Conservation (phyloP, 164 flowering plant genomes). For the Magnolia changhungtana region DNA sequence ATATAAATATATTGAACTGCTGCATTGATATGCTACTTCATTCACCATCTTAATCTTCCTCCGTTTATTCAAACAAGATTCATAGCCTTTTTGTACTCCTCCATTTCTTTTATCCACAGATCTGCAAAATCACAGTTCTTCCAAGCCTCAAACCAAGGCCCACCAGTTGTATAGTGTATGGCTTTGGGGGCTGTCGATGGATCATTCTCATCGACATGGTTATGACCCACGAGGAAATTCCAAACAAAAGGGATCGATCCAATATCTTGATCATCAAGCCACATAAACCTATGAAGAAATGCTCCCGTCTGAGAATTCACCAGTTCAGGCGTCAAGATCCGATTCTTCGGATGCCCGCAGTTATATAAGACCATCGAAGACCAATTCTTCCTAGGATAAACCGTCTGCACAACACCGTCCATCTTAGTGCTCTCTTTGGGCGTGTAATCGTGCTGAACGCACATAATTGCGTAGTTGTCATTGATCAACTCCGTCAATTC, state of each 20-base stretch:
- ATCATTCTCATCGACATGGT: slow-evolving; percentile 63
- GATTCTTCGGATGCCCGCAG: slow-evolving; percentile 81
- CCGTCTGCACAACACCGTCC: slow-evolving; percentile 92
- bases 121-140: slow-evolving; percentile 88
- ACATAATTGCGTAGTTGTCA: slow-evolving; percentile 81
- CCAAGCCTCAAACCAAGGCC: slow-evolving; percentile 98
- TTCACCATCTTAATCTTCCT: not conserved
- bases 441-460: slow-evolving; percentile 89
- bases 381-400: slow-evolving; percentile 93
- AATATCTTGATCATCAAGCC: slow-evolving; percentile 89
- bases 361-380: slow-evolving; percentile 96
- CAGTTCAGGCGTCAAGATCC: slow-evolving; percentile 58
- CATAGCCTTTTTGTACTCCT: slow-evolving; percentile 25
- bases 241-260: slow-evolving; percentile 84
- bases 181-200: slow-evolving; percentile 64
- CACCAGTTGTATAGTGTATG: slow-evolving; percentile 87
- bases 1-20: too few species aligned
- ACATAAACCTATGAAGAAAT: slow-evolving; percentile 80
- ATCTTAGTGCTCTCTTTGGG: slow-evolving; percentile 89
- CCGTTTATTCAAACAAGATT: slow-evolving; percentile 1
- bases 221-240: slow-evolving; percentile 95
- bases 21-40: not conserved
- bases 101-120: slow-evolving; percentile 77
- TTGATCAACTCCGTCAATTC: slow-evolving; percentile 63
- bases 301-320: slow-evolving; percentile 81